phyloP scores from a whole-genome alignment of 345 rosid genomes.

The Gossypium raimondii region DNA sequence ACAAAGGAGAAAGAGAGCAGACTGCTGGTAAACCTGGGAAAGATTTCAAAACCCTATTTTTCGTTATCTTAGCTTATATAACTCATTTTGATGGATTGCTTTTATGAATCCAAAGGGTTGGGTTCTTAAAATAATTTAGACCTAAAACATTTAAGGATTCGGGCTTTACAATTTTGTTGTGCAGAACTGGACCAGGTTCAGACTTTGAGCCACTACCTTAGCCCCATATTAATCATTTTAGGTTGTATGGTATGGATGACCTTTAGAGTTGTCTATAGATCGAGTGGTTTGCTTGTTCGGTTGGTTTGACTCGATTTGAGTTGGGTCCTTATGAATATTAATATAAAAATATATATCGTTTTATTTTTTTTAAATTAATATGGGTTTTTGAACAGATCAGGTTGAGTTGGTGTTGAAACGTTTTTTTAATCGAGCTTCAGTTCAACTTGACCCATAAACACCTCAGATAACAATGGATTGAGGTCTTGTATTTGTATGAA shows the following conservation, averaged over 20 bases:
- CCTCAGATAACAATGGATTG: too few species aligned
- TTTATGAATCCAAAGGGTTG: neutral
- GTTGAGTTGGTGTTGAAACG: too few species aligned
- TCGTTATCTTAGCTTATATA: neutral
- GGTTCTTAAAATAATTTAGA: neutral
- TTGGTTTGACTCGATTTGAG: too few species aligned
- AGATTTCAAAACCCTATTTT: slow-evolving; percentile 22
- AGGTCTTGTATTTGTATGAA: too few species aligned
- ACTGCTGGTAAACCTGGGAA: slow-evolving; percentile 15
- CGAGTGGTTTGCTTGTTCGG: too few species aligned
- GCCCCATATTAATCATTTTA: neutral
- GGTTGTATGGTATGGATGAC: too few species aligned
- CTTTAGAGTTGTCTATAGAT: accelerated
- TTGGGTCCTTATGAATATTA: too few species aligned
- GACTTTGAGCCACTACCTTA: neutral
- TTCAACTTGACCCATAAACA: too few species aligned
- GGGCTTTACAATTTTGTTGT: neutral
- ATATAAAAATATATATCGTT: too few species aligned
- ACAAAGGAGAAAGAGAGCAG: neutral
- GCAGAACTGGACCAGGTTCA: neutral
- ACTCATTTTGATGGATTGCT: neutral
- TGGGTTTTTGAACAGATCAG: accelerated
- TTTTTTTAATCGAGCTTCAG: too few species aligned
- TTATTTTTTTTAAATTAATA: too few species aligned
- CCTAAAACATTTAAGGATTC: neutral